These are phyloP conservation scores for Eucalyptus paniculata DNA, from an alignment of 345 rosid genomes.

Conservation along the genomic window DNA sequence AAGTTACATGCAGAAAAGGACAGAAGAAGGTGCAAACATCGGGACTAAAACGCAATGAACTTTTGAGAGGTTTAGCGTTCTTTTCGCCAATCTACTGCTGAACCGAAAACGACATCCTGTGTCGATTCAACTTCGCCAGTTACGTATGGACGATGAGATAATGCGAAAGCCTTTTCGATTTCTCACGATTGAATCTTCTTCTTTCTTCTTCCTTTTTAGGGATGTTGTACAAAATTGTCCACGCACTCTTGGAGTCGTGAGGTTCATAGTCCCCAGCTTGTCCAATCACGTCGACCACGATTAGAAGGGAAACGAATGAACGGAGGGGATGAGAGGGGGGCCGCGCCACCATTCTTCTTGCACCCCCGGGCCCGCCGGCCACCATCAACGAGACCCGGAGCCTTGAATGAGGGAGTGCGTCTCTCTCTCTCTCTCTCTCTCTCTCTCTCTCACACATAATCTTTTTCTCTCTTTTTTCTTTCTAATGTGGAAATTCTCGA, in stretches of 20 bases:
- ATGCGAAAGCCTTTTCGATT: background rate
- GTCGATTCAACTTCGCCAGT: background rate
- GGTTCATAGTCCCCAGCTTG: background rate
- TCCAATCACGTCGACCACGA: background rate
- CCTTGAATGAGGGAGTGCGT: background rate
- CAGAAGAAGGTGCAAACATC: background rate
- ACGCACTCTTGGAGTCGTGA: background rate
- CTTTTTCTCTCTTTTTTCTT: background rate
- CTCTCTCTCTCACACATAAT: background rate
- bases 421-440: background rate
- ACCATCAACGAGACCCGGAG: background rate
- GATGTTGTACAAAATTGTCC: background rate
- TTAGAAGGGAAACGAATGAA: background rate
- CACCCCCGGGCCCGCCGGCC: background rate
- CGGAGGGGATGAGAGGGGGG: background rate
- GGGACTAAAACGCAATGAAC: background rate
- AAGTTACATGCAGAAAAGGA: background rate
- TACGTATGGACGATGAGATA: background rate
- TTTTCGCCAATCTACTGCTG: background rate
- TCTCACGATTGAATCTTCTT: background rate
- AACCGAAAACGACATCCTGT: background rate
- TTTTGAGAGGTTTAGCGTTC: background rate
- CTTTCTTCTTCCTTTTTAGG: background rate
- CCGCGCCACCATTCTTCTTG: background rate
- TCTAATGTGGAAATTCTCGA: background rate